Evolutionary conservation across 257 asterid species (phyloP).

Genomic region (Petunia axillaris): DNA sequence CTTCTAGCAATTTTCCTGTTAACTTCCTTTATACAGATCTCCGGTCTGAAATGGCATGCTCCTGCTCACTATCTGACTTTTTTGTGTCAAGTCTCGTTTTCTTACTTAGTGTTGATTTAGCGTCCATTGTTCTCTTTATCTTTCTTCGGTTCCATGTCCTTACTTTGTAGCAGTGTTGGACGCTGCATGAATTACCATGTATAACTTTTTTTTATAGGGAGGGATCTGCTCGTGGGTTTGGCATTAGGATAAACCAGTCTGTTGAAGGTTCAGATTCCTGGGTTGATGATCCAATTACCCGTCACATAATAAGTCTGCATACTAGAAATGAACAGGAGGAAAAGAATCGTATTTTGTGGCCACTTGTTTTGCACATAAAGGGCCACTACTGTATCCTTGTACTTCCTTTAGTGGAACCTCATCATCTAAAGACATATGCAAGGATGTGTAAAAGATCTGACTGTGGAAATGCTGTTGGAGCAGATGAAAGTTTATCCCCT

Average conservation of each 20-base stretch:
- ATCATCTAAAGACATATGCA: constrained; percentile 69
- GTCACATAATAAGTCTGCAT: constrained; percentile 69
- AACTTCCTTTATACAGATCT: constrained; percentile 6
- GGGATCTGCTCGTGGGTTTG: constrained; percentile 89
- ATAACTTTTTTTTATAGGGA: constrained; percentile 56
- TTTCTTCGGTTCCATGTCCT: neutral
- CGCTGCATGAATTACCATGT: neutral
- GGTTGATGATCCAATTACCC: constrained; percentile 96
- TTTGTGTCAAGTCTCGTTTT: constrained; percentile 3
- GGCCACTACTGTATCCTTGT: constrained; percentile 70
- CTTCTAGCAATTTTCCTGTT: neutral
- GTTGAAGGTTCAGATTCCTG: constrained; percentile 93
- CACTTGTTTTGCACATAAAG: constrained; percentile 75
- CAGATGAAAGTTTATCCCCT: constrained; percentile 71
- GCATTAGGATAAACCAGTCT: constrained; percentile 72
- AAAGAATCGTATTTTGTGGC: constrained; percentile 69
- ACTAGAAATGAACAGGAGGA: constrained; percentile 60
- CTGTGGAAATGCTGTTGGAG: constrained; percentile 80
- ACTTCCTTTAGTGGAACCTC: constrained; percentile 85
- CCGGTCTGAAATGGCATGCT: neutral
- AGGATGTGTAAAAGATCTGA: constrained; percentile 70
- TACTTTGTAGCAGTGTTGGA: neutral
- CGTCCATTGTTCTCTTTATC: neutral
- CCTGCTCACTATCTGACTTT: constrained; percentile 7
- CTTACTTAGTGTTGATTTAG: neutral